Base-by-base conservation (phyloP, 1,139 yeast genomes). In the Geotrichum armillariae region DNA sequence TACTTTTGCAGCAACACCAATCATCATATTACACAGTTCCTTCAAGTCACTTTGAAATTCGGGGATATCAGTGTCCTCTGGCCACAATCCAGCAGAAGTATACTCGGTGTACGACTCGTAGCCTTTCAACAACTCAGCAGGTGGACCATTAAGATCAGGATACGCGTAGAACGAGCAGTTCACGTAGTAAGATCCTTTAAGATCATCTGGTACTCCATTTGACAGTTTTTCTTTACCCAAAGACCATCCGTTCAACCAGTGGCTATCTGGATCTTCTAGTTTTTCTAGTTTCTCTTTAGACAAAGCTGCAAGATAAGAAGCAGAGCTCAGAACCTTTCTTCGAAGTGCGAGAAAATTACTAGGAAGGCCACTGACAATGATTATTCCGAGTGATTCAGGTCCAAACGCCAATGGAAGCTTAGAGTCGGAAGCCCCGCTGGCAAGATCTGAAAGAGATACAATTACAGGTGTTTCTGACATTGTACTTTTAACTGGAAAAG, bases 231-330 rank as follows among this genome's bases (percentile, higher is more conserved):
- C 86, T 51, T 75, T 77, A 0, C 86, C 86, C 42, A 80, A 66
- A n/a, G 85, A 80, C 86, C 86, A 82, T 0, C 86, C 87, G 0
- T 78, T 75, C 4, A 80, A 65, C 78, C 82, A 82, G 46, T 60
- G 63, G 0, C 74, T 69, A 32, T 77, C 82, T 21, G 76, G 76
- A 27, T 69, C 67, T 59, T 80, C 84, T 46, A 80, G 65, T 18
- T 57, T 48, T 2, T 58, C 60, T 33, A 80, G 67, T 11, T 65
- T 63, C 2, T 61, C 61, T 3, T 53, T 48, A 0, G 79, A 73
- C 8, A 79, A 67, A 36, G 66, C 67, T 9, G 82, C 81, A 38
- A 82, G 64, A 18, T 64, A 62, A 1, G 79, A 71, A 1, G 82
- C 78, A 36, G 73, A 69, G 37, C 63, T 64, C 32, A 82, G 67